phyloP scores from a whole-genome alignment of 1,139 yeast species.

The Petasospora fabianii region DNA sequence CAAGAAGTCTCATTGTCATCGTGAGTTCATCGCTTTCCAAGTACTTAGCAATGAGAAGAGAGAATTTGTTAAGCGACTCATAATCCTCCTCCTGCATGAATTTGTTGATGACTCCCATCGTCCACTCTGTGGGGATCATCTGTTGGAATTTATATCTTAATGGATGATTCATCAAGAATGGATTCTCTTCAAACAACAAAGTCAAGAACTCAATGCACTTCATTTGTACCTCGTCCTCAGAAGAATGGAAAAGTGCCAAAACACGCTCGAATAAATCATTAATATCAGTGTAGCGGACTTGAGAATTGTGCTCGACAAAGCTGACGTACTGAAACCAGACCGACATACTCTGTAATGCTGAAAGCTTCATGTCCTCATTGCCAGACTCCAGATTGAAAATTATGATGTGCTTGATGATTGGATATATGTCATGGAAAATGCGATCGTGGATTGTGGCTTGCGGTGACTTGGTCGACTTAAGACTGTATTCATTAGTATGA shows the following conservation, averaged over 20 bases:
- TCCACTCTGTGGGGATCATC: constrained; percentile 33
- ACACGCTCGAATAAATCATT: constrained; percentile 32
- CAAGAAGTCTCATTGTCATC: constrained; percentile 44
- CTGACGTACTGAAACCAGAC: constrained; percentile 43
- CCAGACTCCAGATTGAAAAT: constrained; percentile 14
- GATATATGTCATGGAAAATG: constrained; percentile 32
- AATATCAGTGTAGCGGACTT: constrained; percentile 36
- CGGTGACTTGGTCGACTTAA: neutral
- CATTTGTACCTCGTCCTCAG: constrained; percentile 13
- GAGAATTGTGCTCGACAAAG: constrained; percentile 36
- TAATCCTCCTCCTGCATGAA: constrained; percentile 38
- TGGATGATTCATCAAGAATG: constrained; percentile 31
- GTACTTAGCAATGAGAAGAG: constrained; percentile 49
- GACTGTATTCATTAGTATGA: constrained; percentile 31
- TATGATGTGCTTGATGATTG: constrained; percentile 22
- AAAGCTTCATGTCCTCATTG: constrained; percentile 6
- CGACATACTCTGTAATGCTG: constrained; percentile 13
- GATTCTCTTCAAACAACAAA: constrained; percentile 33
- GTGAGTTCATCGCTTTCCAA: constrained; percentile 50
- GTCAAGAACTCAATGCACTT: constrained; percentile 28
- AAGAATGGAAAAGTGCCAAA: constrained; percentile 23
- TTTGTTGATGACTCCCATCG: constrained; percentile 37
- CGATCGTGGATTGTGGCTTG: constrained; percentile 31
- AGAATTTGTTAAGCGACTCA: constrained; percentile 45
- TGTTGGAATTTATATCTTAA: constrained; percentile 30